Evolutionary conservation across 805 yeast species (phyloP).

Genomic region (Lipomyces sp.): DNA sequence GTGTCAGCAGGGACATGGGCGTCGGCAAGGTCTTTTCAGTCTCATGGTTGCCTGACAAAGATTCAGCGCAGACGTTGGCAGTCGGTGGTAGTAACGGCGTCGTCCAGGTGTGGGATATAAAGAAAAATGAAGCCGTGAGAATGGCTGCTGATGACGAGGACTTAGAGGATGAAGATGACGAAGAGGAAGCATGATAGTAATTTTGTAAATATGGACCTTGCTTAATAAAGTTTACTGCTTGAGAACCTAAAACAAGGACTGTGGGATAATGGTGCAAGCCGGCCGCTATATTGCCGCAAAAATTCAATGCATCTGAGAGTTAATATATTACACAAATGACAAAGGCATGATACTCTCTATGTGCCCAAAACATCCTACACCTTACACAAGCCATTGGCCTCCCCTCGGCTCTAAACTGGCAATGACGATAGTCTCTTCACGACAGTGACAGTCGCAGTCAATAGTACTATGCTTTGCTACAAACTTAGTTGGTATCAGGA

Average conservation of each 20-base stretch:
- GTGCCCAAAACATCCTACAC: too few species aligned
- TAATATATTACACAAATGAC: too few species aligned
- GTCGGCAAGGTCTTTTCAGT: constrained; percentile 88
- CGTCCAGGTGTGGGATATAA: constrained; percentile 90
- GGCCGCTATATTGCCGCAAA: too few species aligned
- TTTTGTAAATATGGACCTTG: neutral
- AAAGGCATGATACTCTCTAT: too few species aligned
- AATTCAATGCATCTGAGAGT: too few species aligned
- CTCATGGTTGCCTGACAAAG: constrained; percentile 82
- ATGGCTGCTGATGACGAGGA: constrained; percentile 64
- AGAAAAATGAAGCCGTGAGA: constrained; percentile 80
- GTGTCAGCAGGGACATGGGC: constrained; percentile 87
- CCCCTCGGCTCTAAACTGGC: neutral
- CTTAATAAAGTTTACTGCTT: too few species aligned
- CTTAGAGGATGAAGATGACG: constrained; percentile 58
- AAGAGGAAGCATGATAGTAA: constrained; percentile 43
- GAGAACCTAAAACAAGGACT: too few species aligned
- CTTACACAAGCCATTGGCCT: too few species aligned
- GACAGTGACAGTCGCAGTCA: neutral
- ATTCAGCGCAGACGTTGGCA: constrained; percentile 72
- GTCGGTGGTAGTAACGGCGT: constrained; percentile 87
- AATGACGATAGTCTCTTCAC: neutral
- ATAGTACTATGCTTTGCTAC: neutral
- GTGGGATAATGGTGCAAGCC: too few species aligned
- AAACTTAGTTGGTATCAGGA: constrained; percentile 53